These are phyloP conservation scores for Cornus suecica DNA, from an alignment of 148 eudicot genomes.

Conservation along the genomic window DNA sequence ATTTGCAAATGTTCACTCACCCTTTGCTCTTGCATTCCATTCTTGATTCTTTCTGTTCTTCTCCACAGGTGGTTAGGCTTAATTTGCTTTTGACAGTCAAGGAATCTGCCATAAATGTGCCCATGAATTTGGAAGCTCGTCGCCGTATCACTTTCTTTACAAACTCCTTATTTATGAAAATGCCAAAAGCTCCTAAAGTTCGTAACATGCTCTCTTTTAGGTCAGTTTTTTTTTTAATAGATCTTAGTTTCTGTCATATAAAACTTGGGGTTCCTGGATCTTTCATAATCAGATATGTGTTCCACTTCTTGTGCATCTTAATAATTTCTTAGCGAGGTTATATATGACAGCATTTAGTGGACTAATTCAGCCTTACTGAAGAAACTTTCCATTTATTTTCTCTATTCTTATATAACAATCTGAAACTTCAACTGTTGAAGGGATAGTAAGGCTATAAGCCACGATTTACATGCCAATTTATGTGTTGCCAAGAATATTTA, in stretches of 20 bases:
- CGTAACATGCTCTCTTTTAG: slow-evolving; percentile 98
- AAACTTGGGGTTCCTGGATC: background rate
- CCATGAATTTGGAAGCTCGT: slow-evolving; percentile 95
- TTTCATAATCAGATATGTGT: background rate
- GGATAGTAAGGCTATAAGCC: background rate
- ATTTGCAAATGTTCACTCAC: background rate
- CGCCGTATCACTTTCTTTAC: slow-evolving; percentile 95
- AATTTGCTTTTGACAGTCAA: slow-evolving; percentile 87
- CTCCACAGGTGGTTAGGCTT: slow-evolving; percentile 72
- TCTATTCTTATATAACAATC: slow-evolving; percentile 1
- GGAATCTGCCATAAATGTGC: slow-evolving; percentile 97
- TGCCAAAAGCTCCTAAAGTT: slow-evolving; percentile 95
- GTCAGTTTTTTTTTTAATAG: slow-evolving; percentile 35
- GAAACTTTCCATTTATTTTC: too few relatives aligned
- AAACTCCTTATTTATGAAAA: slow-evolving; percentile 91
- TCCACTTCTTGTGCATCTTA: background rate
- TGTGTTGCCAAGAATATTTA: background rate
- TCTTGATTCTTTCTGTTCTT: background rate
- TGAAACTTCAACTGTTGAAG: background rate
- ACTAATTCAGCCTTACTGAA: background rate
- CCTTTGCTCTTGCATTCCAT: background rate
- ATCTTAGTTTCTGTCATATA: too few relatives aligned
- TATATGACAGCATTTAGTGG: background rate
- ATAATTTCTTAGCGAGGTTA: slow-evolving; percentile 6
- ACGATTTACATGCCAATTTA: background rate